Percentiles rank a stretch among this genome's conserved stretches.
phyloP scores from a whole-genome alignment of 805 yeast genomes.

The Kazachstania psychrophila region DNA sequence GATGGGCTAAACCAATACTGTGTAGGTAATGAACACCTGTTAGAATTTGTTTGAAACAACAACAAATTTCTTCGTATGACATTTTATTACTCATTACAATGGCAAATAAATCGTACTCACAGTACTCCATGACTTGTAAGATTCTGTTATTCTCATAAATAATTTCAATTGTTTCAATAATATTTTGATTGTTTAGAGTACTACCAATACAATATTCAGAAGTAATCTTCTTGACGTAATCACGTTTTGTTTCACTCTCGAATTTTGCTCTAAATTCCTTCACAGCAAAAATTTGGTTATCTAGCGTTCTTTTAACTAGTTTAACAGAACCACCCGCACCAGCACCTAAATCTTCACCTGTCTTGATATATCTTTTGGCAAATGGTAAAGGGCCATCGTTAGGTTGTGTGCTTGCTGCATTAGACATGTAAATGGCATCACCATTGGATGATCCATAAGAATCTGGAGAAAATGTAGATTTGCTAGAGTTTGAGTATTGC shows the following conservation, averaged over 20 bases:
- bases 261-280: constrained; percentile 81
- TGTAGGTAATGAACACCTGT: constrained; percentile 78
- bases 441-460: constrained; percentile 33
- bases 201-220: constrained; percentile 93
- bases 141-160: constrained; percentile 81
- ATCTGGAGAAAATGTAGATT: constrained; percentile 16
- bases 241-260: constrained; percentile 65
- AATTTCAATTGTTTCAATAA: constrained; percentile 84
- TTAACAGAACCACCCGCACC: constrained; percentile 93
- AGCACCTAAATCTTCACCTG: constrained; percentile 82
- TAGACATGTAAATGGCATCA: constrained; percentile 24
- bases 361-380: constrained; percentile 65
- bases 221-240: constrained; percentile 84
- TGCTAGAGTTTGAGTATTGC: background rate
- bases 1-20: constrained; percentile 77
- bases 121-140: constrained; percentile 89
- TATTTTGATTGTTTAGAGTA: constrained; percentile 79
- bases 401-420: constrained; percentile 21
- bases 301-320: constrained; percentile 57
- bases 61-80: constrained; percentile 68
- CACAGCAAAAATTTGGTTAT: constrained; percentile 74
- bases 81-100: constrained; percentile 89
- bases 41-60: constrained; percentile 82
- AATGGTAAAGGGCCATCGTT: constrained; percentile 41
- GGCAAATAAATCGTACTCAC: constrained; percentile 87